These are phyloP conservation scores for Phytophthora vignae DNA, from an alignment of 352 stramenopile genomes.

Conservation along the genomic window DNA sequence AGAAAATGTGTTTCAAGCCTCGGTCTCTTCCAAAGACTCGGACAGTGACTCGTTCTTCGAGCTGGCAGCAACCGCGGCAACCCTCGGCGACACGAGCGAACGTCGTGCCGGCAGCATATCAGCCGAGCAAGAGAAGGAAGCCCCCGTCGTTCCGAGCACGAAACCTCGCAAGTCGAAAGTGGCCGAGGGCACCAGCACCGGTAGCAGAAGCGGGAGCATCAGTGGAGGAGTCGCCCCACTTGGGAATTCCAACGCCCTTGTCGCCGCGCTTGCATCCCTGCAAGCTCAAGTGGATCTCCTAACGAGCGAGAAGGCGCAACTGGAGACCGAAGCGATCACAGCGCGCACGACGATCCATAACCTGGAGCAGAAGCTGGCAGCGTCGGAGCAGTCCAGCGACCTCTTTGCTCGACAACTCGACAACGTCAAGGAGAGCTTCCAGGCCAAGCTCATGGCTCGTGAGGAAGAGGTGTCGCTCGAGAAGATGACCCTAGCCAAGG, in stretches of 20 bases:
- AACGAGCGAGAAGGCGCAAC: constrained; percentile 32
- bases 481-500: constrained; percentile 35
- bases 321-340: constrained; percentile 29
- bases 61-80: neutral
- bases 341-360: constrained; percentile 33
- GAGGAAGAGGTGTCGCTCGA: constrained; percentile 46
- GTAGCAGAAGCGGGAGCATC: neutral
- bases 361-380: constrained; percentile 47
- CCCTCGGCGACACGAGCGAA: neutral
- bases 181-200: constrained; percentile 1
- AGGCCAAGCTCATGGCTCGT: constrained; percentile 46
- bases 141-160: neutral
- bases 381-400: constrained; percentile 50
- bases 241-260: constrained; percentile 24
- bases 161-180: constrained; percentile 15
- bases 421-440: constrained; percentile 56
- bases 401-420: constrained; percentile 49
- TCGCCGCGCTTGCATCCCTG: constrained; percentile 30
- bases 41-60: constrained; percentile 14
- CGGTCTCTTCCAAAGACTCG: constrained; percentile 4
- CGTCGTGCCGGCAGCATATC: neutral
- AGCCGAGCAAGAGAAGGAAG: neutral
- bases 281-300: constrained; percentile 29
- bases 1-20: constrained; percentile 5
- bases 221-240: constrained; percentile 14